phyloP scores from a whole-genome alignment of 805 yeast genomes.

The Torulaspora maleeae region DNA sequence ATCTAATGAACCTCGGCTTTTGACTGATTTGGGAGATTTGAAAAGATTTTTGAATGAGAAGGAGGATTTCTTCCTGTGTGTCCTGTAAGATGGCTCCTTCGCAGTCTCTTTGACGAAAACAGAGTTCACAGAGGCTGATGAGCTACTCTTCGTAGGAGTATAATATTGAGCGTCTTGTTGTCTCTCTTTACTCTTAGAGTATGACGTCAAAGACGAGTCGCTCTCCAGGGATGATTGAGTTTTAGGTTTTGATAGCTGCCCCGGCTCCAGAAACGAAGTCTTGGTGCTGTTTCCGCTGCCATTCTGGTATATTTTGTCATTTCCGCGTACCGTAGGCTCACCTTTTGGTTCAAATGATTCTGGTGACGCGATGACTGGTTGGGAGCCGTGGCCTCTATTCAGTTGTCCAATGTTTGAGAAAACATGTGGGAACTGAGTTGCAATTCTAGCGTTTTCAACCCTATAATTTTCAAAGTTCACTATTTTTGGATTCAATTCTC shows the following conservation, averaged over 20 bases:
- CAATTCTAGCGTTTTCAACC: slow-evolving; percentile 10
- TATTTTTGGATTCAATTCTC: neutral
- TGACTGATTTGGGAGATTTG: slow-evolving; percentile 27
- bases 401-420: neutral
- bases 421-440: slow-evolving; percentile 4
- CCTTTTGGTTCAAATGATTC: neutral
- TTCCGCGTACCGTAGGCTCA: neutral
- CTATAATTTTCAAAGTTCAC: slow-evolving; percentile 21
- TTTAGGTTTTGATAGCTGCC: slow-evolving; percentile 19
- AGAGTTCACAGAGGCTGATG: slow-evolving; percentile 6
- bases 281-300: slow-evolving; percentile 15
- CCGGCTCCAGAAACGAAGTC: slow-evolving; percentile 13
- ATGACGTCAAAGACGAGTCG: slow-evolving; percentile 8
- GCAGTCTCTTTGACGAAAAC: slow-evolving; percentile 9
- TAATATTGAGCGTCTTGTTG: neutral
- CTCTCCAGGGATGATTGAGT: slow-evolving; percentile 26
- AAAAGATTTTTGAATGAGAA: slow-evolving; percentile 32
- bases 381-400: neutral
- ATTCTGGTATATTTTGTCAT: slow-evolving; percentile 9
- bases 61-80: slow-evolving; percentile 31
- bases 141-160: slow-evolving; percentile 6
- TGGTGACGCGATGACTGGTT: neutral
- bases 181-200: neutral
- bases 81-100: slow-evolving; percentile 13
- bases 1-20: slow-evolving; percentile 2